phyloP scores from a whole-genome alignment of 2,329 filamentous ascomycete species.

The Botryotinia globosa region DNA sequence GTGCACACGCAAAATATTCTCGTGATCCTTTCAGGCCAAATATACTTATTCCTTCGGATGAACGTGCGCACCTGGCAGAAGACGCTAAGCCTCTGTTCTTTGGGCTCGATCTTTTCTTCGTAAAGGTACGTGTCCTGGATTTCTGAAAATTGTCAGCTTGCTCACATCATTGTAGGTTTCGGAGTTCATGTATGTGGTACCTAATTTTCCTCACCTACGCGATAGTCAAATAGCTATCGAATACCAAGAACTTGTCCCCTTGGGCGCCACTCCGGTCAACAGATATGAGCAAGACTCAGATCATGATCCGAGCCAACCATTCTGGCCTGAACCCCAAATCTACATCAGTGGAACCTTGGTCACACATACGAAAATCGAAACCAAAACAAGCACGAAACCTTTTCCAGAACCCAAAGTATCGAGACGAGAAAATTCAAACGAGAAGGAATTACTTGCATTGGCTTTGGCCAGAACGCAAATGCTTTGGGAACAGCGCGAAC shows the following conservation, averaged over 20 bases:
- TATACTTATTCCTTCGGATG: not conserved
- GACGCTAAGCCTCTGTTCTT: conserved; percentile 26
- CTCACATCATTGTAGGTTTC: conserved; percentile 47
- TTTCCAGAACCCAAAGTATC: conserved; percentile 56
- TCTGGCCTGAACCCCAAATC: conserved; percentile 56
- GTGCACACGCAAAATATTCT: conserved; percentile 56
- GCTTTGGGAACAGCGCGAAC: conserved; percentile 47
- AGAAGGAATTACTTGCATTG: conserved; percentile 55
- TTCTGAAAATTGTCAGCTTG: not conserved
- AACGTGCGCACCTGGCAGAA: conserved; percentile 1
- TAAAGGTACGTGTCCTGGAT: conserved; percentile 49
- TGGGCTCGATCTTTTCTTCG: conserved; percentile 62
- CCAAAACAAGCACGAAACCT: conserved; percentile 48
- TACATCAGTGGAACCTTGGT: conserved; percentile 56
- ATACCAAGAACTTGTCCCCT: conserved; percentile 50
- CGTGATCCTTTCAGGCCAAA: conserved; percentile 4
- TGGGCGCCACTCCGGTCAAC: conserved; percentile 22
- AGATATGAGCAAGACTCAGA: conserved; percentile 62
- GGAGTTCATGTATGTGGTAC: conserved; percentile 58
- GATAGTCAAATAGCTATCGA: conserved; percentile 54
- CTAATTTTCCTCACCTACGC: conserved; percentile 57
- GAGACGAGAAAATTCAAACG: conserved; percentile 50
- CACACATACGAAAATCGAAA: conserved; percentile 41
- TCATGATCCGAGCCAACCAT: conserved; percentile 49
- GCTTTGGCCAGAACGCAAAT: conserved; percentile 57